A percentile compares a stretch with the other conserved stretches of the same genome.
Conservation (phyloP, 1,139 yeast genomes). For the Candida sp. region DNA sequence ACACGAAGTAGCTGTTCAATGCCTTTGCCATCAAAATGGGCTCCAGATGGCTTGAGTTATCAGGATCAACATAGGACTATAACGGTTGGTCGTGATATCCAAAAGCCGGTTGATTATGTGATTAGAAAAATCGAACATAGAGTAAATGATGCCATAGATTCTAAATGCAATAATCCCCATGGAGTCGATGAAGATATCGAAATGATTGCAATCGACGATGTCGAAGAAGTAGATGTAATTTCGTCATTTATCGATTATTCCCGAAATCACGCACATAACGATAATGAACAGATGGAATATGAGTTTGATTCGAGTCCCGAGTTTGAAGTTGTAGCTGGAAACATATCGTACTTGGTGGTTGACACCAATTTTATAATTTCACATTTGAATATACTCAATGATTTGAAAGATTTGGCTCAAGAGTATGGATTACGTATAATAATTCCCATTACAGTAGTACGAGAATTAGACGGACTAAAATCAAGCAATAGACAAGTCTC, state of each 20-base stretch:
- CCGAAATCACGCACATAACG: conserved; percentile 8
- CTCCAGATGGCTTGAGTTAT: conserved; percentile 35
- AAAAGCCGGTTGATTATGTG: conserved; percentile 21
- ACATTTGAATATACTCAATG: conserved; percentile 55
- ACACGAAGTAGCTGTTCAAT: conserved; percentile 1
- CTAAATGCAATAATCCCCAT: conserved; percentile 7
- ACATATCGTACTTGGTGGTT: conserved; percentile 46
- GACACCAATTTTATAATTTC: conserved; percentile 80
- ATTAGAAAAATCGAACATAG: conserved; percentile 29
- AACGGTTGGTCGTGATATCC: conserved; percentile 25
- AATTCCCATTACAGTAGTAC: conserved; percentile 66
- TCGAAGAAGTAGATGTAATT: conserved; percentile 41
- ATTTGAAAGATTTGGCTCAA: conserved; percentile 35
- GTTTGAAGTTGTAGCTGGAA: conserved; percentile 15
- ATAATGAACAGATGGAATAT: conserved; percentile 10
- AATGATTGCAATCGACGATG: conserved; percentile 51
- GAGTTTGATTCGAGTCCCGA: conserved; percentile 5
- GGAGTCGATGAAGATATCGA: conserved; percentile 38
- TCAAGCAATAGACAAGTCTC: conserved; percentile 19
- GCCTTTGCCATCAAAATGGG: conserved; percentile 43
- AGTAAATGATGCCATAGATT: conserved; percentile 25
- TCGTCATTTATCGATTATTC: conserved; percentile 27
- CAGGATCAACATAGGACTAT: conserved; percentile 26
- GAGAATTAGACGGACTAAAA: conserved; percentile 81
- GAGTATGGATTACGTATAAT: conserved; percentile 49